Conservation (phyloP, 1,284 basidiomycete species). For the Polyporus tsugae region DNA sequence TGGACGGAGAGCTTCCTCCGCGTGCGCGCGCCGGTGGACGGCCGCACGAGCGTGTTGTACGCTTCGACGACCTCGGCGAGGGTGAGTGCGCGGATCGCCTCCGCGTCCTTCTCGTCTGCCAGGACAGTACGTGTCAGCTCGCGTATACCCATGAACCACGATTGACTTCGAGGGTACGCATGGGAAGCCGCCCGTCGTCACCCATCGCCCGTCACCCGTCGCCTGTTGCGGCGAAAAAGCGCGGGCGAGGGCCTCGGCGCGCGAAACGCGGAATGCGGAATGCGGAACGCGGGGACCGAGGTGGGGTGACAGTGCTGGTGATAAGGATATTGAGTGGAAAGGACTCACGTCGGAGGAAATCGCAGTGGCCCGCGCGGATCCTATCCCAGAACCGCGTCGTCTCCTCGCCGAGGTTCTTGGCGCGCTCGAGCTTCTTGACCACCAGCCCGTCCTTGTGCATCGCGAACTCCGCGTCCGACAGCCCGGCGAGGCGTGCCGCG, state of each 20-base stretch:
- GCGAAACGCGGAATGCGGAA: conserved; percentile 1
- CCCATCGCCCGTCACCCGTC: neutral
- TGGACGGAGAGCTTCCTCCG: conserved; percentile 42
- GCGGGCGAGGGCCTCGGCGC: neutral
- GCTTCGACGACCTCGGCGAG: conserved; percentile 34
- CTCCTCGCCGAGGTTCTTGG: conserved; percentile 42
- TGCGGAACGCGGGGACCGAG: neutral
- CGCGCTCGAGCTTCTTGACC: conserved; percentile 37
- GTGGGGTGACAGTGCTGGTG: neutral
- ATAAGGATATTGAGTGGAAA: neutral
- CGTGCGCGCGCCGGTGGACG: conserved; percentile 24
- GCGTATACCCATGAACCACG: neutral
- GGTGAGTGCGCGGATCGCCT: conserved; percentile 31
- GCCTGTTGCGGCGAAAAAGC: neutral
- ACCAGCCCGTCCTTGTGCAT: conserved; percentile 40
- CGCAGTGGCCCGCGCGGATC: conserved; percentile 38
- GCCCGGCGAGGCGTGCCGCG: conserved; percentile 30
- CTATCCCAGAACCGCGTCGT: conserved; percentile 39
- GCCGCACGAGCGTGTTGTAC: conserved; percentile 38
- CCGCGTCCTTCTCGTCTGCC: conserved; percentile 39
- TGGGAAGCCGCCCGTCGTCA: neutral
- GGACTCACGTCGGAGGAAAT: conserved; percentile 39
- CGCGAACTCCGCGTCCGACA: conserved; percentile 33
- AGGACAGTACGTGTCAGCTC: neutral
- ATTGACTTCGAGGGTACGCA: neutral